Evolutionary conservation across 2,329 filamentous ascomycete species (phyloP).

Genomic region (Fusarium nurragi): DNA sequence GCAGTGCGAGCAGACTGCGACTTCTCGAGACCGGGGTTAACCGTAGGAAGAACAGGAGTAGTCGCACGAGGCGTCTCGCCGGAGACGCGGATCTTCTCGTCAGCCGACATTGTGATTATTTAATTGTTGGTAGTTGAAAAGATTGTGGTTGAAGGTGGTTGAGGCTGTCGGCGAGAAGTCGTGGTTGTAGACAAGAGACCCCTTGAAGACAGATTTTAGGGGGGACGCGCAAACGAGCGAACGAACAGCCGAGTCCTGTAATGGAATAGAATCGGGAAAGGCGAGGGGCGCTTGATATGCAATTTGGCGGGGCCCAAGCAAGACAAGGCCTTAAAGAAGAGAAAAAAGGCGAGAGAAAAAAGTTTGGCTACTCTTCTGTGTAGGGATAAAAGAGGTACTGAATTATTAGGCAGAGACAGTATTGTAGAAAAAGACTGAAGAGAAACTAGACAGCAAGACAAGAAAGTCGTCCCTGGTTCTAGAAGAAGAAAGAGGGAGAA

Average conservation of each 20-base stretch:
- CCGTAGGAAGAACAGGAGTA: conserved; percentile 76
- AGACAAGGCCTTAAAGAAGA: conserved; percentile 44
- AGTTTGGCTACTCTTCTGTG: conserved; percentile 16
- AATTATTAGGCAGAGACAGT: background rate
- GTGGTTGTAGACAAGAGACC: conserved; percentile 40
- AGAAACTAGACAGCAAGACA: conserved; percentile 32
- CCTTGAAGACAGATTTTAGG: conserved; percentile 47
- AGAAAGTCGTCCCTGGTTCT: conserved; percentile 32
- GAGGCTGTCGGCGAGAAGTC: conserved; percentile 30
- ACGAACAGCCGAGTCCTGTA: conserved; percentile 51
- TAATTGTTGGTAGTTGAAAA: conserved; percentile 51
- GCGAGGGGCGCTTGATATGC: conserved; percentile 49
- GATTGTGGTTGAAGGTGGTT: conserved; percentile 24
- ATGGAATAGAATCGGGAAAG: conserved; percentile 40
- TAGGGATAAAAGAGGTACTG: conserved; percentile 28
- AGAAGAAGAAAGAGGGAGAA: conserved; percentile 27
- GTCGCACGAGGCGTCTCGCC: conserved; percentile 75
- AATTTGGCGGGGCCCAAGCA: conserved; percentile 48
- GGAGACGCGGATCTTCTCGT: conserved; percentile 86
- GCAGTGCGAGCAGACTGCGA: conserved; percentile 68
- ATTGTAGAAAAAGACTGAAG: conserved; percentile 34
- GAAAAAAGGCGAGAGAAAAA: conserved; percentile 43
- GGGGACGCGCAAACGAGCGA: conserved; percentile 53
- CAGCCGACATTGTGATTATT: conserved; percentile 56
- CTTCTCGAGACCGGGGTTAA: conserved; percentile 81